Percentiles rank a stretch among this genome's conserved stretches.
phyloP scores from a whole-genome alignment of 2,329 filamentous ascomycete genomes.

The Thyridium curvatum region DNA sequence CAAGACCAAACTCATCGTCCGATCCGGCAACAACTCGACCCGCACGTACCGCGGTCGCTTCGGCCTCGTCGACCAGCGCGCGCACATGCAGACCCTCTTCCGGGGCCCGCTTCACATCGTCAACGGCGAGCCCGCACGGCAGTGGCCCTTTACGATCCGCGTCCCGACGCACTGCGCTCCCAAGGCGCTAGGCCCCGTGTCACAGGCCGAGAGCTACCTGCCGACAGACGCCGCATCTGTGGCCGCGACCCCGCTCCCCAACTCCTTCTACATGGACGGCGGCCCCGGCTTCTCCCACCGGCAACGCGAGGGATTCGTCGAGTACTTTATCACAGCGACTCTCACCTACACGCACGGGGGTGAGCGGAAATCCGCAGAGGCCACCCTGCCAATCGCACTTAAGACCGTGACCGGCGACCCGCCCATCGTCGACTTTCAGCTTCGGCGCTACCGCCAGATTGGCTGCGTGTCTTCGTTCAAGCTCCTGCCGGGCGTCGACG shows the following conservation, averaged over 20 bases:
- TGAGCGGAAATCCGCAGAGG: not conserved
- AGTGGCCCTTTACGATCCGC: conserved; percentile 1
- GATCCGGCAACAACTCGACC: not conserved
- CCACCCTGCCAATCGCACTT: not conserved
- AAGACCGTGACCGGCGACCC: not conserved
- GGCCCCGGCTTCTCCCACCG: not conserved
- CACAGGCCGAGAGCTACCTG: not conserved
- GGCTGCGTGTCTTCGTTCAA: conserved; percentile 1
- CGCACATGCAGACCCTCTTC: not conserved
- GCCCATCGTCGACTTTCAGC: not conserved
- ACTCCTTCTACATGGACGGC: not conserved
- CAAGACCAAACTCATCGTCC: conserved; percentile 1
- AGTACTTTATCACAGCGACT: not conserved
- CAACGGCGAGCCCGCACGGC: not conserved
- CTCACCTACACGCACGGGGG: not conserved
- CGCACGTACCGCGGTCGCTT: conserved; percentile 1
- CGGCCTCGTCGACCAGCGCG: not conserved
- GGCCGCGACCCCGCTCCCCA: not conserved
- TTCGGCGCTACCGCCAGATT: not conserved
- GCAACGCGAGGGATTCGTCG: not conserved
- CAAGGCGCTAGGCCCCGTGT: not conserved
- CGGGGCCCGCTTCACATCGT: conserved; percentile 1
- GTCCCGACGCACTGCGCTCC: conserved; percentile 1
- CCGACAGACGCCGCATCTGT: not conserved
- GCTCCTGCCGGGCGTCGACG: conserved; percentile 5